phyloP scores from a whole-genome alignment of 164 flowering plant genomes.

The Annona cherimola region DNA sequence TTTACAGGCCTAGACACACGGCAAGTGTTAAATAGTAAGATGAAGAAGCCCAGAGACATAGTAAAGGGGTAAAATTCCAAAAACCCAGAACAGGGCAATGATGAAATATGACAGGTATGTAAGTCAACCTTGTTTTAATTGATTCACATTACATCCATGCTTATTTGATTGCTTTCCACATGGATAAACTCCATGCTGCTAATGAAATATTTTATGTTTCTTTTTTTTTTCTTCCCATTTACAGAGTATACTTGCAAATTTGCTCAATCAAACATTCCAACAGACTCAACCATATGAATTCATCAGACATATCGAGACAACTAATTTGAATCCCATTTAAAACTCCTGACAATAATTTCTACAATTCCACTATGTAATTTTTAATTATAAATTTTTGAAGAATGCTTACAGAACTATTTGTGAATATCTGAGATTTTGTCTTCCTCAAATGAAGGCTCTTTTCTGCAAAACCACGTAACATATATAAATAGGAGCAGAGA shows the following conservation, averaged over 20 bases:
- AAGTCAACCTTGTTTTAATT: no score
- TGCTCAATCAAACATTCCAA: not conserved
- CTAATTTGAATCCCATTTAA: not conserved
- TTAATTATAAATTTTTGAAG: not conserved
- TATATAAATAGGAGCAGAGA: not conserved
- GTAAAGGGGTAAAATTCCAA: not conserved
- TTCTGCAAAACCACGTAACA: conserved; percentile 20
- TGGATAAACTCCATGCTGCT: not conserved
- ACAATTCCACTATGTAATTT: not conserved
- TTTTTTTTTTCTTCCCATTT: not conserved
- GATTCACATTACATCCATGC: not conserved
- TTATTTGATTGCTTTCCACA: not conserved
- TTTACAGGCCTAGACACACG: conserved; percentile 69
- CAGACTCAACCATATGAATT: not conserved
- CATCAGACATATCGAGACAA: not conserved
- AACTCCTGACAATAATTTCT: not conserved
- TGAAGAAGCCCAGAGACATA: not conserved
- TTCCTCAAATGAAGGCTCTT: conserved; percentile 27
- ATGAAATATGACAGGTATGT: no score
- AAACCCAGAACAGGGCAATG: no score
- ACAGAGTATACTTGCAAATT: not conserved
- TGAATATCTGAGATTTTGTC: conserved; percentile 34
- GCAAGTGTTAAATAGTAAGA: not conserved
- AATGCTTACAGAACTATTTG: conserved; percentile 35
- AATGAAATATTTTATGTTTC: not conserved